phyloP scores from a whole-genome alignment of 1,284 basidiomycete species.

The Leccinum fuscescens region DNA sequence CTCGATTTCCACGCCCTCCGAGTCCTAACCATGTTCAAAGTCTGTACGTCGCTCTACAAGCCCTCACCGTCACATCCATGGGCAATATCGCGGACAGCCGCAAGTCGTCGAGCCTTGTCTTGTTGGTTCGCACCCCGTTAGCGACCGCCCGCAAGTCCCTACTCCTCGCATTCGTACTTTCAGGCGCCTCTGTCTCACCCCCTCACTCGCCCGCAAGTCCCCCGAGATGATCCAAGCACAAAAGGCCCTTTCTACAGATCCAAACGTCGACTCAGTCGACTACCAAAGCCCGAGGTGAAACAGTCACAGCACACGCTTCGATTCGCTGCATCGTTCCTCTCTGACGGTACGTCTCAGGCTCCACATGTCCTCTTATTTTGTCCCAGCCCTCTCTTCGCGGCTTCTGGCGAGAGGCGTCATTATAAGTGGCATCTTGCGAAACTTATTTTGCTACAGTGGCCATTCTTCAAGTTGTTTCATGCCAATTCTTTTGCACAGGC shows the following conservation, averaged over 20 bases:
- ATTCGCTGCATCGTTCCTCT: slow-evolving; percentile 86
- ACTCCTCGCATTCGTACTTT: slow-evolving; percentile 68
- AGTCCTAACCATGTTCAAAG: slow-evolving; percentile 80
- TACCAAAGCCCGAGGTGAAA: slow-evolving; percentile 39
- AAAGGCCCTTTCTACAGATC: slow-evolving; percentile 25
- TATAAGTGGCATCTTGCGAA: too few species aligned
- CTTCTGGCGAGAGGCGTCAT: too few species aligned
- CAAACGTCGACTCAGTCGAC: slow-evolving; percentile 9
- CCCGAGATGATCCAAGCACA: slow-evolving; percentile 53
- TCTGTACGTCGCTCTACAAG: slow-evolving; percentile 25
- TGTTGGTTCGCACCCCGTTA: slow-evolving; percentile 31
- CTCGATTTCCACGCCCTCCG: slow-evolving; percentile 58
- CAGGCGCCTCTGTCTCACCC: slow-evolving; percentile 58
- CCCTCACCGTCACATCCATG: too few species aligned
- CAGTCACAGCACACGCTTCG: slow-evolving; percentile 79
- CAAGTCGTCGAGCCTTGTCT: too few species aligned
- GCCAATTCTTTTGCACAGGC: too few species aligned
- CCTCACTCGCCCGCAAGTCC: slow-evolving; percentile 57
- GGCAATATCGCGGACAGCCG: too few species aligned
- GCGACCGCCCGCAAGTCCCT: slow-evolving; percentile 77
- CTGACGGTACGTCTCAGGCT: slow-evolving; percentile 58
- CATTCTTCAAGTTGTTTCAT: too few species aligned
- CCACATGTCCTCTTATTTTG: background rate
- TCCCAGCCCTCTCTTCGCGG: background rate
- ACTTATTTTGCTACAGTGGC: too few species aligned